Percentiles rank a stretch among this genome's conserved stretches.
Evolutionary conservation across 495 filamentous ascomycete genomes (phyloP).

Genomic region (Daldinia concentrica): DNA sequence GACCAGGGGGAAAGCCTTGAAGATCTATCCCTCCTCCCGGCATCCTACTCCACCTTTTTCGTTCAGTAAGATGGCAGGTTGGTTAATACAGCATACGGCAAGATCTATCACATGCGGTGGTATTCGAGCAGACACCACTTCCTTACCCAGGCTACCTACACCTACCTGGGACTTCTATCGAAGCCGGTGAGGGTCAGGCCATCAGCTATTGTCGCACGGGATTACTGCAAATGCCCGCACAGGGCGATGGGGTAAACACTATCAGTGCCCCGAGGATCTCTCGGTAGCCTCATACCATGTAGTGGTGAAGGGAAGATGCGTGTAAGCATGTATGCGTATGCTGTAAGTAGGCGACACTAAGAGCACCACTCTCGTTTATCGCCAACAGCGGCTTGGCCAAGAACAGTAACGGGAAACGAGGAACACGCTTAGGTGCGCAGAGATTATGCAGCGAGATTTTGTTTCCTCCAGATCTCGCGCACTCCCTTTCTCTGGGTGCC

Average conservation of each 20-base stretch:
- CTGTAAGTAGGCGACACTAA: slow-evolving; percentile 43
- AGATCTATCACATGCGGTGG: slow-evolving; percentile 27
- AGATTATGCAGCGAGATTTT: slow-evolving; percentile 49
- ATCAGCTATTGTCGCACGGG: slow-evolving; percentile 24
- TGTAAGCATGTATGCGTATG: slow-evolving; percentile 20
- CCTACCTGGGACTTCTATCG: not conserved
- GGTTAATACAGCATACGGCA: slow-evolving; percentile 20
- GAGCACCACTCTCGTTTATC: slow-evolving; percentile 34
- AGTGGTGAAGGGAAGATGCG: slow-evolving; percentile 34
- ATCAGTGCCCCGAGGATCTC: slow-evolving; percentile 13
- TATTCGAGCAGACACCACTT: slow-evolving; percentile 9
- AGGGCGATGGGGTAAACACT: slow-evolving; percentile 12
- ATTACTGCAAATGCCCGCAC: slow-evolving; percentile 22
- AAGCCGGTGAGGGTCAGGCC: slow-evolving; percentile 13
- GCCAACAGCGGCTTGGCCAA: slow-evolving; percentile 42
- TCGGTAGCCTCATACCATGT: slow-evolving; percentile 2
- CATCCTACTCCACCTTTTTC: slow-evolving; percentile 23
- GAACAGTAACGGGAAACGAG: slow-evolving; percentile 50
- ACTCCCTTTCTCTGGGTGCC: slow-evolving; percentile 39
- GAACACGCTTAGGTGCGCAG: slow-evolving; percentile 46
- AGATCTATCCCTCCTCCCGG: slow-evolving; percentile 29
- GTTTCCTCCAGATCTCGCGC: slow-evolving; percentile 48
- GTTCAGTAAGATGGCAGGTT: slow-evolving; percentile 17
- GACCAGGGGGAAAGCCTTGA: slow-evolving; percentile 37
- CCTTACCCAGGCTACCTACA: not conserved